Percentiles rank a stretch among this genome's conserved stretches.
Evolutionary conservation across 2,329 filamentous ascomycete genomes (phyloP).

Genomic region (Pseudogymnoascus sp.): DNA sequence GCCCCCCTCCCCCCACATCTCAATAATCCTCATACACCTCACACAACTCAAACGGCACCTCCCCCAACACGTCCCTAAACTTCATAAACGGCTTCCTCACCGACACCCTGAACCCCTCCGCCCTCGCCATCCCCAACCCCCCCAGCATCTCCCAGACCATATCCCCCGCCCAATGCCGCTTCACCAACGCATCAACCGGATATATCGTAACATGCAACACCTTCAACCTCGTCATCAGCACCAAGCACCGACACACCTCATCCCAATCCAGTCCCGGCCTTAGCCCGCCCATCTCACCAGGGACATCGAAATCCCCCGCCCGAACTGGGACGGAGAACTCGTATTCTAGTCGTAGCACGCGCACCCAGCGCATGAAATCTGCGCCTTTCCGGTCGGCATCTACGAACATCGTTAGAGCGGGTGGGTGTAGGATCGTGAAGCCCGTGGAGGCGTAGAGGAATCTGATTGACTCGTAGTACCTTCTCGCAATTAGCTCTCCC

Average conservation of each 20-base stretch:
- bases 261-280: neutral
- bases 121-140: neutral
- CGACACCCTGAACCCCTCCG: neutral
- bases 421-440: neutral
- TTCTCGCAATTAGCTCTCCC: neutral
- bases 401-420: neutral
- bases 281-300: neutral
- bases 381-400: neutral
- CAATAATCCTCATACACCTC: neutral
- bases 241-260: neutral
- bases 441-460: neutral
- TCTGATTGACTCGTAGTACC: neutral
- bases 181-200: neutral
- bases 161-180: neutral
- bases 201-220: neutral
- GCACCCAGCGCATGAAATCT: neutral
- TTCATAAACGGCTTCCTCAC: neutral
- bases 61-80: neutral
- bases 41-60: neutral
- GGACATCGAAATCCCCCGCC: neutral
- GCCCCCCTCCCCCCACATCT: neutral
- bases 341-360: neutral
- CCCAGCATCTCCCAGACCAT: neutral
- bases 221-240: neutral
- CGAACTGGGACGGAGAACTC: neutral